Evolutionary conservation across 2,329 filamentous ascomycete genomes (phyloP), one percentile per base, ranked within the genome.

Genomic region (Pestalotiopsis sp.): DNA sequence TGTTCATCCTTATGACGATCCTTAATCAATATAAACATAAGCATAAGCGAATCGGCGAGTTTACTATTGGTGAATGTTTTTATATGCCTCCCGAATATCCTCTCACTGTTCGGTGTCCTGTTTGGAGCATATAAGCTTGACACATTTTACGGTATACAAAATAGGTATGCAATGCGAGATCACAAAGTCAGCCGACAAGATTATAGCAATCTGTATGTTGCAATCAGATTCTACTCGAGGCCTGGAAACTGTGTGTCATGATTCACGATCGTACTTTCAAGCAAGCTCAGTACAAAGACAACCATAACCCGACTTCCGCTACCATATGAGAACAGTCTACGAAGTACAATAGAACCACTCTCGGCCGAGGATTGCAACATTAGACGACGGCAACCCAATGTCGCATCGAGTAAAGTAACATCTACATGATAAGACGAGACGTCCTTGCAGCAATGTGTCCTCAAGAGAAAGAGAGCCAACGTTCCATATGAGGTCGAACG

Each of bases 401-500:
- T 59, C 57, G 27, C 57, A 59, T 59, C 57, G 11, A 17, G 17
- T 3, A 52, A 52, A 52, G 45, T 23, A 52, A 23, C 45, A n/a
- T 52, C 17, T 52, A 20, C 9, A 52, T 20, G 45, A 52, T 52
- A 52, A 59, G 27, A 62, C 31, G n/a, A 11, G 25, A 14, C 11
- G 5, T 45, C 39, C 49, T 36, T 20, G 49, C 23, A 64, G 38
- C 39, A 49, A 64, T 38, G 39, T 64, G 39, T 62, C 59, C 59
- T 62, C 31, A 39, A 23, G 9, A 62, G n/a, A 38, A 11, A 62
- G 45, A 5, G 6, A 17, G 31, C n/a, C 45, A 49, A 66, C 63
- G 41, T 66, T 66, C 63, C 63, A 66, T 62, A 45, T 66, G 41
- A 66, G 63, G 45, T 56, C 12, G 23, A 27, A 56, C n/a, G 23